Percentiles rank a stretch among this genome's conserved stretches.
These are phyloP conservation scores for Penicillium mononematosum DNA, from an alignment of 495 filamentous ascomycete species.

Conservation along the genomic window DNA sequence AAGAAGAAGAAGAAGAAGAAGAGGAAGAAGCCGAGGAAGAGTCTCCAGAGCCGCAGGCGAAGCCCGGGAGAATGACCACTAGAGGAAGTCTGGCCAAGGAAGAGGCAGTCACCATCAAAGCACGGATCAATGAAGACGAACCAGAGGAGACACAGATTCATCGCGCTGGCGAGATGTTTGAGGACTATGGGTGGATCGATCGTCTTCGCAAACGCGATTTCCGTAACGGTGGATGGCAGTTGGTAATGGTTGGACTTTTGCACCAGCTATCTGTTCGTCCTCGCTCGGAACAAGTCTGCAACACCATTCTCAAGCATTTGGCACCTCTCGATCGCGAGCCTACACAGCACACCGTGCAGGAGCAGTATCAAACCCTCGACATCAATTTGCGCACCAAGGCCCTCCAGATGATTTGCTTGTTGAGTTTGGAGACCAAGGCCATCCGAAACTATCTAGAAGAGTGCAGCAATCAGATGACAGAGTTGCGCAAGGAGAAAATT, in stretches of 20 bases:
- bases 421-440: conserved; percentile 81
- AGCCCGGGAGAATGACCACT: conserved; percentile 71
- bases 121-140: conserved; percentile 37
- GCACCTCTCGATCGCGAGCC: conserved; percentile 74
- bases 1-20: conserved; percentile 60
- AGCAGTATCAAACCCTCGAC: conserved; percentile 71
- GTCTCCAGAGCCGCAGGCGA: conserved; percentile 47
- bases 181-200: conserved; percentile 75
- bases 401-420: conserved; percentile 82
- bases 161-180: conserved; percentile 73
- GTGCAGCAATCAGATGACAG: conserved; percentile 88
- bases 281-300: conserved; percentile 67
- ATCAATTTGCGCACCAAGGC: conserved; percentile 78
- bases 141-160: conserved; percentile 52
- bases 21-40: conserved; percentile 44
- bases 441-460: conserved; percentile 86
- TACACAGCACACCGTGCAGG: conserved; percentile 65
- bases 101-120: conserved; percentile 64
- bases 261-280: conserved; percentile 77
- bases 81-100: conserved; percentile 80
- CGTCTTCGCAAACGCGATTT: conserved; percentile 81
- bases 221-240: conserved; percentile 84
- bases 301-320: conserved; percentile 73
- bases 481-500: conserved; percentile 90
- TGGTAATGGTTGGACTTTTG: conserved; percentile 83